Base-by-base conservation (phyloP, 176 grass and related monocot species). In the Paspalum notatum region DNA sequence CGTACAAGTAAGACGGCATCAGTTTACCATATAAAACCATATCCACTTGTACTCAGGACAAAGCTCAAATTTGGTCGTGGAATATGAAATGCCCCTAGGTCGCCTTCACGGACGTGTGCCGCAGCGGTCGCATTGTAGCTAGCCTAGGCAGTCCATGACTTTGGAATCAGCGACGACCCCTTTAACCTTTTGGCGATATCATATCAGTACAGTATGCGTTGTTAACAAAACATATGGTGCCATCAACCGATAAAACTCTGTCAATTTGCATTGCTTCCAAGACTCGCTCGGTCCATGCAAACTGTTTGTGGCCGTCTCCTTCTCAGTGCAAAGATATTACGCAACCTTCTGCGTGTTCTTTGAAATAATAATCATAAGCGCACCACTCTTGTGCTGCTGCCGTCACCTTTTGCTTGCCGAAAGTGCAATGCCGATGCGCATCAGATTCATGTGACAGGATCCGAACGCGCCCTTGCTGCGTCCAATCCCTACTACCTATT, bases 21-120 rank as follows among this genome's bases (percentile, higher is more conserved):
- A 48, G 6, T 57, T 73, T 50, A 62, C 51, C 68, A 75, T 76
- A 80, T 68, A 76, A 89, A 89, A 80, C 62, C 76, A 85, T 85
- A 75, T 71, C 82, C 41, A 6, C 0, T 62, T 63, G 62, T 47
- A 22, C 70, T 42, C 62, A 17, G 9, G 76, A 11, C 71, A 80
- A 7, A 1, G 14, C 37, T 80, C 18, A 40, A 80, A 62, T 61
- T 69, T 52, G 54, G 25, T 16, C 22, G 7, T 44, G 16, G 49
- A 42, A 18, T 59, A 78, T 50, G 60, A 78, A 79, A 83, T 47
- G 4, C n/a, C 5, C 4, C 58, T 32, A 32, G 32, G 47, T 85
- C 82, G 37, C 62, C 54, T 37, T 80, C 70, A 16, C 9, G 40
- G 38, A 70, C 62, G 69, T 65, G 40, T 39, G 46, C 76, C 70